Percentiles rank a stretch among this genome's conserved stretches.
phyloP scores from a whole-genome alignment of 2,329 filamentous ascomycete species.

The Diplodia corticola region DNA sequence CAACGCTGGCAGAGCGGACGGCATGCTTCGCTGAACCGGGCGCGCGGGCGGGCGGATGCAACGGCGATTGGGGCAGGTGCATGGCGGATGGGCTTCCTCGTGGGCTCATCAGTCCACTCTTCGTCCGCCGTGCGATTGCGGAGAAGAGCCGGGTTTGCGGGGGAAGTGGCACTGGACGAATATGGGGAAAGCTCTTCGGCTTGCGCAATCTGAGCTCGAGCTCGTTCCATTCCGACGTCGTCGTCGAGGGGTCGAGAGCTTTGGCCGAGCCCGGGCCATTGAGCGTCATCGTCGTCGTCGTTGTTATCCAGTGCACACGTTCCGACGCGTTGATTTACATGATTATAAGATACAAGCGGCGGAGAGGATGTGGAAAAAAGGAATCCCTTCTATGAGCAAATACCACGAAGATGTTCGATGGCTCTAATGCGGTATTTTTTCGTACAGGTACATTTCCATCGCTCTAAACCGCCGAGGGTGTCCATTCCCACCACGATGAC shows the following conservation, averaged over 20 bases:
- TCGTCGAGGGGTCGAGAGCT: not conserved
- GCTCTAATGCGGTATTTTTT: constrained; percentile 24
- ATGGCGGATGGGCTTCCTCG: too few relatives aligned
- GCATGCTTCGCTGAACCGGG: not conserved
- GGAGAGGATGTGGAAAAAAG: constrained; percentile 17
- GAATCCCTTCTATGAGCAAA: constrained; percentile 23
- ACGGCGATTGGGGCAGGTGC: not conserved
- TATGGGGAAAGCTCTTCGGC: constrained; percentile 12
- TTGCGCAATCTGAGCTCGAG: not conserved
- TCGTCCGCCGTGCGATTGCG: not conserved
- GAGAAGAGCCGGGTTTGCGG: constrained; percentile 15
- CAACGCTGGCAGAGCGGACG: not conserved
- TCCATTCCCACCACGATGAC: constrained; percentile 21
- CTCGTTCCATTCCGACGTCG: not conserved
- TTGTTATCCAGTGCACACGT: constrained; percentile 4
- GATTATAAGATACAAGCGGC: constrained; percentile 14
- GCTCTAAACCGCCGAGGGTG: constrained; percentile 17
- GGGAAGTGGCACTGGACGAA: not conserved
- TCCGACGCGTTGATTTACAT: constrained; percentile 21
- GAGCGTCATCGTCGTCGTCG: constrained; percentile 2
- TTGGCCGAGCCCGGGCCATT: constrained; percentile 2
- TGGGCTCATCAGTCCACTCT: not conserved
- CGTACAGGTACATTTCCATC: constrained; percentile 23
- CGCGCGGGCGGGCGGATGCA: not conserved
- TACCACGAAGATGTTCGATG: constrained; percentile 22